A percentile compares a stretch with the other conserved stretches of the same genome.
phyloP scores from a whole-genome alignment of 2,329 filamentous ascomycete genomes.

The Byssothecium circinans region DNA sequence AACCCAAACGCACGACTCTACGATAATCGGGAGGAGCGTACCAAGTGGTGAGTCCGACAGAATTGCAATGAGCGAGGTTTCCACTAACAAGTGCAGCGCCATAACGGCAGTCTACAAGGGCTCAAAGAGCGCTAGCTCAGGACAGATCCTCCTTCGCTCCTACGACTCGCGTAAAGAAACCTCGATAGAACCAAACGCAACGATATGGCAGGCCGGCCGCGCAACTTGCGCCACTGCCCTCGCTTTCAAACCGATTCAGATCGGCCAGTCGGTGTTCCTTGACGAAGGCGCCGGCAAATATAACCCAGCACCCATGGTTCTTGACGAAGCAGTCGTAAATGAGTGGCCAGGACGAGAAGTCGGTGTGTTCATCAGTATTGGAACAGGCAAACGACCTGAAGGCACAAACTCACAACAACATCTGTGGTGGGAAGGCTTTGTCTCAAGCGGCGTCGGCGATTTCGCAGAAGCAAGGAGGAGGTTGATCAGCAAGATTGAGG shows the following conservation, averaged over 20 bases:
- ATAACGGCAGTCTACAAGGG: slow-evolving; percentile 91
- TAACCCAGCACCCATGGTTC: slow-evolving; percentile 80
- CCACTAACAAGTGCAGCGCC: slow-evolving; percentile 58
- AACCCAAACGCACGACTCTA: slow-evolving; percentile 88
- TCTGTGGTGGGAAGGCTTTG: slow-evolving; percentile 91
- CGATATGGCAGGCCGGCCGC: slow-evolving; percentile 93
- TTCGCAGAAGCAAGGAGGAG: slow-evolving; percentile 87
- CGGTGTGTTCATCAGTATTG: slow-evolving; percentile 88
- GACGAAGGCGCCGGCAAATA: slow-evolving; percentile 91
- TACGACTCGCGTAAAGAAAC: slow-evolving; percentile 95
- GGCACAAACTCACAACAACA: slow-evolving; percentile 69
- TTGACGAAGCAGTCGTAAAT: slow-evolving; percentile 89
- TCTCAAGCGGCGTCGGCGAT: slow-evolving; percentile 70
- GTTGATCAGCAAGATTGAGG: slow-evolving; percentile 90
- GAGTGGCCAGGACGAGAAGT: slow-evolving; percentile 95
- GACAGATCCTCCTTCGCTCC: slow-evolving; percentile 77
- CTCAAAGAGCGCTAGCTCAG: slow-evolving; percentile 63
- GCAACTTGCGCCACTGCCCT: slow-evolving; percentile 90
- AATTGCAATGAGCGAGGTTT: neutral
- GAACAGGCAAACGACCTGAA: slow-evolving; percentile 83
- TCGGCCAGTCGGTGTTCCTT: slow-evolving; percentile 91
- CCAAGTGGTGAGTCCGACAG: slow-evolving; percentile 74
- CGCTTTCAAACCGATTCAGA: slow-evolving; percentile 93
- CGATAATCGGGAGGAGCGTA: slow-evolving; percentile 80
- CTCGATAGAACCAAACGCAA: slow-evolving; percentile 87